A percentile compares a stretch with the other conserved stretches of the same genome.
phyloP scores from a whole-genome alignment of 306 rosid genomes.

The Corylus avellana region DNA sequence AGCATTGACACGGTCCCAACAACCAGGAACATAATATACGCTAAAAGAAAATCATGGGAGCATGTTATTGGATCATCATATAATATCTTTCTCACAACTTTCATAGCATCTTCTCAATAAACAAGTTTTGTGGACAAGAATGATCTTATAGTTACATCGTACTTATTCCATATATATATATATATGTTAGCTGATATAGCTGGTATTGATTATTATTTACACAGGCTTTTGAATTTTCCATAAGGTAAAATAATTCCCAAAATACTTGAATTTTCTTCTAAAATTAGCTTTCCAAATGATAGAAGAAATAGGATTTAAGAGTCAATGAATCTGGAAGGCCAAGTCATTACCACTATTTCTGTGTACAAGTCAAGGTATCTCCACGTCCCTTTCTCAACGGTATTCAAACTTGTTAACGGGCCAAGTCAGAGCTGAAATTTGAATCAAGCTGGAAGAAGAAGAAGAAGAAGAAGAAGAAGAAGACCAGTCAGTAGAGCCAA shows the following conservation, averaged over 20 bases:
- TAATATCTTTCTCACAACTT: not conserved
- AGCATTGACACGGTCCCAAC: not conserved
- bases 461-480: not conserved
- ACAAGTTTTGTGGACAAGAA: not conserved
- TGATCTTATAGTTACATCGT: not conserved
- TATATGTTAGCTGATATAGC: not conserved
- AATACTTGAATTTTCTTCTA: not conserved
- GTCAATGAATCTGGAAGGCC: not conserved
- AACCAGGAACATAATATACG: not conserved
- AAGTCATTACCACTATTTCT: not conserved
- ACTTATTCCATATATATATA: not conserved
- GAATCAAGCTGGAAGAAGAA: not conserved
- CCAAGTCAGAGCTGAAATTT: not conserved
- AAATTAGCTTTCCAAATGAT: not conserved
- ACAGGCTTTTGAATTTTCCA: not conserved
- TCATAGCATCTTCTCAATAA: not conserved
- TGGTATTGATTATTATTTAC: not conserved
- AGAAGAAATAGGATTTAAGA: not conserved
- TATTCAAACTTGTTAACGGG: not conserved
- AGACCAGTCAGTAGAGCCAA: slow-evolving; percentile 17
- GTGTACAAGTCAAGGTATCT: not conserved
- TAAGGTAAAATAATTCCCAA: too few species aligned
- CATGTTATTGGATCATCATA: not conserved
- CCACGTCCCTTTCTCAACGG: not conserved
- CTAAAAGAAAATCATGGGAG: not conserved